Evolutionary conservation across 78 protist genomes (phyloP), one percentile per base, ranked within the genome.

Genomic region (Guillardia theta): DNA sequence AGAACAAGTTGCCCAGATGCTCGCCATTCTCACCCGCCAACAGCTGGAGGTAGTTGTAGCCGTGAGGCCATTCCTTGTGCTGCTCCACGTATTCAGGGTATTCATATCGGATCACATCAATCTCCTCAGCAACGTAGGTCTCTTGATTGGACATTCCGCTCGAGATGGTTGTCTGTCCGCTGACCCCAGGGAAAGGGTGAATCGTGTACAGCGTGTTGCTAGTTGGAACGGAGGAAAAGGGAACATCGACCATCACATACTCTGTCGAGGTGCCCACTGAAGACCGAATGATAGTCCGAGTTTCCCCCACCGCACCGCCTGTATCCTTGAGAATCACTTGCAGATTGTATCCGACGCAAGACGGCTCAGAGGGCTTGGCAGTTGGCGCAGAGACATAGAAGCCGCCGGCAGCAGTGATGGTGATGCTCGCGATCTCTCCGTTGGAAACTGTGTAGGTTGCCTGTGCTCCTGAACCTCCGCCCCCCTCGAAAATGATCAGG

Each of bases 11-110:
- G 83, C 41, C 83, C 33, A 70, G 12, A 43, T 70, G 83, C 83
- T 70, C 83, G 9, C 83, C 83, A 43, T 70, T 33, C 83, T 70
- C 83, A 43, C 83, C 83, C 10, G 83, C 83, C 83, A 36, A 36
- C 36, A 70, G 33, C 83, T 70, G 83, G 21, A 70, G 9, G 41
- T 70, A 70, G 83, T 43, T 70, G 83, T 70, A 70, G 10, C 83
- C 83, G 83, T 70, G 83, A 36, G 83, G 83, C 83, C 83, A 70
- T 43, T 70, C 83, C 41, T 33, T 70, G 83, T 70, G 83, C 83
- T 70, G 83, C 83, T 4, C 41, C 46, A 70, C 36, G 36, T 36
- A 10, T 43, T 70, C 83, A 4, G 83, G 83, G 83, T 70, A 70
- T 43, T 70, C 83, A 12, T 70, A 12, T 10, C 83, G 83, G 45